Base-by-base conservation (phyloP, 1,139 yeast species). In the Suhomyces anneliseae region DNA sequence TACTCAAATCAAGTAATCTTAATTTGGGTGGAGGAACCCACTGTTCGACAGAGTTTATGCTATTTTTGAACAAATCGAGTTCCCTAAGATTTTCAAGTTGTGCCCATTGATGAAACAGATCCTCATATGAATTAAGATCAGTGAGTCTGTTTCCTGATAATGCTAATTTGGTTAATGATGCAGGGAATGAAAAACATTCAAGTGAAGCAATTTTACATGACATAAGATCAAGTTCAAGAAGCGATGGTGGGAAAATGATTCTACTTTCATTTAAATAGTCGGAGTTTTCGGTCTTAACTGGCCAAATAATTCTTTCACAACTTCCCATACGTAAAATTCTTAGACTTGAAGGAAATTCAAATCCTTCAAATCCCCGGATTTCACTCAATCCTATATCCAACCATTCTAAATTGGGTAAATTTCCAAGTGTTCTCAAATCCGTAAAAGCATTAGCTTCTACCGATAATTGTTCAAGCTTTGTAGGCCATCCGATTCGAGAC, bases 1-100 rank as follows among this genome's bases (percentile, higher is more conserved):
- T 45, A 15, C 66, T 45, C 31, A 69, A 49, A 43, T 68, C 67
- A n/a, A 69, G 43, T 8, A 42, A 40, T 11, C 51, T 54, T 12
- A 69, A 44, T 26, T 53, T 57, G 2, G 54, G 47, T 0, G 74
- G 74, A 1, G 61, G 57, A 0, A 42, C 14, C 74, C 72, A 69
- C 29, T 49, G 44, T 8, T 54, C 50, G 7, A 70, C 44, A 7
- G 48, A 34, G 6, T 48, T 14, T 8, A 70, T 58, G 6, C 43
- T n/a, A 48, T 69, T 69, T 32, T 50, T 54, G 39, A 51, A 61
- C 10, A 69, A 46, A 34, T 65, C 68, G 26, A 70, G 52, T 7
- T 63, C 65, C 1, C 41, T 46, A 24, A 70, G 51, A 34, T 60
- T 59, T 0, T 43, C 45, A 47, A 70, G 54, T 4, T 56, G 54